Conservation (phyloP, 2,329 filamentous ascomycete genomes). For the Emmonsia crescens region DNA sequence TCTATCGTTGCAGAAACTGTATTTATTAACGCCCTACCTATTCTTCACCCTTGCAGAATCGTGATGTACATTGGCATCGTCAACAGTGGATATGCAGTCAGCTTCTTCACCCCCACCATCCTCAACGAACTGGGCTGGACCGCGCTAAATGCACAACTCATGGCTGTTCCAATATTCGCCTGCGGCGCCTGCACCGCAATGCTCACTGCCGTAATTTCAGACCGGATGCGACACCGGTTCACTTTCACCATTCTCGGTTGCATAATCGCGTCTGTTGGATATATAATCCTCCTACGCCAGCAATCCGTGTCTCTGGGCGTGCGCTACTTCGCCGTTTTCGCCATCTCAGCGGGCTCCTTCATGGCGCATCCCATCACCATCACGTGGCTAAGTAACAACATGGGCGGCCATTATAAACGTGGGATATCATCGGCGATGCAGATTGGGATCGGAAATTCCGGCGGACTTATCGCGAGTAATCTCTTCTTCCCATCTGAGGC, state of each 20-base stretch:
- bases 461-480: conserved; percentile 27
- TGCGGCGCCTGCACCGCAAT: conserved; percentile 52
- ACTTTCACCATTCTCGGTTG: conserved; percentile 44
- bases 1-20: background rate
- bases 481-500: conserved; percentile 23
- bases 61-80: conserved; percentile 55
- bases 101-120: conserved; percentile 35
- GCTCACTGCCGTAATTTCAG: conserved; percentile 39
- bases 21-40: conserved; percentile 4
- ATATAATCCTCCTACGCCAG: conserved; percentile 44
- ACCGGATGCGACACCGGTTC: conserved; percentile 42
- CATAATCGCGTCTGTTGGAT: conserved; percentile 42
- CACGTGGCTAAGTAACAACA: conserved; percentile 48
- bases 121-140: conserved; percentile 45
- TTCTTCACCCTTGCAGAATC: conserved; percentile 27
- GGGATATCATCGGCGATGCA: conserved; percentile 43
- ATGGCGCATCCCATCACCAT: conserved; percentile 46
- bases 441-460: conserved; percentile 30
- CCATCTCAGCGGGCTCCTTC: conserved; percentile 44
- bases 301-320: conserved; percentile 37
- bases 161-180: conserved; percentile 47
- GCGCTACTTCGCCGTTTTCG: conserved; percentile 46
- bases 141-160: conserved; percentile 39
- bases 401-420: conserved; percentile 49
- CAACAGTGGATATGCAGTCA: conserved; percentile 37